phyloP scores from a whole-genome alignment of 805 yeast species.

The Teunomyces cretensis region DNA sequence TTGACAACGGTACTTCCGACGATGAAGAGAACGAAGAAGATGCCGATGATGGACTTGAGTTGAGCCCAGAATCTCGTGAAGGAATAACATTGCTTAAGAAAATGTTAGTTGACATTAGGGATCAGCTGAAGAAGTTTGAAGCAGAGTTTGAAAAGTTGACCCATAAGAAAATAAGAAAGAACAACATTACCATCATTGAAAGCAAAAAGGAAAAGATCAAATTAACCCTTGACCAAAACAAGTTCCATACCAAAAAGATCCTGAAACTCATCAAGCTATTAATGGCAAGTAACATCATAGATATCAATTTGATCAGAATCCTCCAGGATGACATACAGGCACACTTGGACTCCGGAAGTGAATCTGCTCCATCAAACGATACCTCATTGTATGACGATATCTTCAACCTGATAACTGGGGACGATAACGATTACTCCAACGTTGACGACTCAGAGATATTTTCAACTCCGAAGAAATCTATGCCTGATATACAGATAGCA shows the following conservation, averaged over 20 bases:
- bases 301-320: constrained; percentile 30
- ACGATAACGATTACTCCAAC: constrained; percentile 11
- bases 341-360: constrained; percentile 38
- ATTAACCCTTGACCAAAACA: constrained; percentile 26
- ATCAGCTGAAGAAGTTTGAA: constrained; percentile 38
- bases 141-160: constrained; percentile 41
- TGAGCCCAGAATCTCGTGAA: constrained; percentile 35
- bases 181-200: constrained; percentile 33
- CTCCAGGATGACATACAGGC: constrained; percentile 41
- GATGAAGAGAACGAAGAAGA: constrained; percentile 15
- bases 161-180: constrained; percentile 39
- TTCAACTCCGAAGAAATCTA: constrained; percentile 7
- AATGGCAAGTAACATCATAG: constrained; percentile 23
- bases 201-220: constrained; percentile 43
- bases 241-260: constrained; percentile 38
- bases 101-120: constrained; percentile 28
- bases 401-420: constrained; percentile 18
- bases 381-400: constrained; percentile 43
- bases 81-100: constrained; percentile 33
- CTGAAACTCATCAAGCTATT: constrained; percentile 30
- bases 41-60: constrained; percentile 13
- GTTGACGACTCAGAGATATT: constrained; percentile 13
- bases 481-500: background rate
- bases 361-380: constrained; percentile 38
- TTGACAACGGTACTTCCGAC: constrained; percentile 22